Conservation (phyloP, 371 early-diverging fungal genomes). For the Mortierella sp. region DNA sequence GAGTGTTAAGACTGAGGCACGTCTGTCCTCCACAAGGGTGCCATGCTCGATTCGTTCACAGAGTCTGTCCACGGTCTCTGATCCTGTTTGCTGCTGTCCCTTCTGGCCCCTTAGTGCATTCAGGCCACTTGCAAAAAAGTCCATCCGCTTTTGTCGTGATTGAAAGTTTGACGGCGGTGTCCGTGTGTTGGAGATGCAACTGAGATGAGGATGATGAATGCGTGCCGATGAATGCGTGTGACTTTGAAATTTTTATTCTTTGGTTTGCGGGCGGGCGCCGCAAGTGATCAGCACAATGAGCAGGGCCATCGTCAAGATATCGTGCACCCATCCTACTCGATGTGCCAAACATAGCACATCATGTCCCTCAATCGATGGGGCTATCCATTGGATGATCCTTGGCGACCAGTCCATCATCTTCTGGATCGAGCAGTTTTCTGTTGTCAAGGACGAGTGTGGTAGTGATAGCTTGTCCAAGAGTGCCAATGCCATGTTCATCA, state of each 20-base stretch:
- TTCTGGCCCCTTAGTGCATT: conserved; percentile 83
- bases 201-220: neutral
- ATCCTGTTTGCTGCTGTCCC: conserved; percentile 82
- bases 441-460: neutral
- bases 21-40: conserved; percentile 88
- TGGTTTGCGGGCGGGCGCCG: conserved; percentile 22
- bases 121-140: conserved; percentile 56
- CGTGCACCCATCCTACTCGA: conserved; percentile 26
- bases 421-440: neutral
- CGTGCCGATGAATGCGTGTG: neutral
- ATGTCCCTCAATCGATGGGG: conserved; percentile 4
- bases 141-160: conserved; percentile 9
- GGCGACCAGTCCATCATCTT: conserved; percentile 26
- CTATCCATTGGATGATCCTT: conserved; percentile 4
- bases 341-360: conserved; percentile 1
- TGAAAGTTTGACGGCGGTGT: neutral
- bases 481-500: conserved; percentile 15
- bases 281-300: conserved; percentile 16
- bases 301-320: conserved; percentile 6
- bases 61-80: conserved; percentile 87
- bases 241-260: conserved; percentile 2
- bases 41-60: conserved; percentile 87
- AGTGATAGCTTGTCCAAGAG: neutral
- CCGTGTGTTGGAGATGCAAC: no score
- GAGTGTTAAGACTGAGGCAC: conserved; percentile 88